A percentile compares a stretch with the other conserved stretches of the same genome.
phyloP scores from a whole-genome alignment of 768 basidiomycete species.

The Suillus subalutaceus region DNA sequence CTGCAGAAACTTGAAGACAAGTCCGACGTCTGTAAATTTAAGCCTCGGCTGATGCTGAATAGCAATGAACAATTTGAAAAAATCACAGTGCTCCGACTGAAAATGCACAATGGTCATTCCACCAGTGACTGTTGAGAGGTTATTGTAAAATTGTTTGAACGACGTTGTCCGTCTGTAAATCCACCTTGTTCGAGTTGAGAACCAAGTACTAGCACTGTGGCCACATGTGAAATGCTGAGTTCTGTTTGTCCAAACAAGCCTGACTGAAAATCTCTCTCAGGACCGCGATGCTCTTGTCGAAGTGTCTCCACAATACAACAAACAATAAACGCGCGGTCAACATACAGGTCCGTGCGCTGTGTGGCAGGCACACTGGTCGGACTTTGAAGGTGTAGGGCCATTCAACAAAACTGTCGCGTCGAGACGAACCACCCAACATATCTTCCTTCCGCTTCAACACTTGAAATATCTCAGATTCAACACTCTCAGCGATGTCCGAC shows the following conservation, averaged over 20 bases:
- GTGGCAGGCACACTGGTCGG: conserved; percentile 33
- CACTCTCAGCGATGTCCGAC: conserved; percentile 34
- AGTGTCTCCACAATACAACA: conserved; percentile 11
- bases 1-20: background rate
- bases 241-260: conserved; percentile 12
- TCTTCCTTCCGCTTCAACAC: conserved; percentile 33
- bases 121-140: background rate
- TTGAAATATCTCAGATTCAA: conserved; percentile 20
- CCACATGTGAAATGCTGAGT: conserved; percentile 8
- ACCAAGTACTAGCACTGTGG: background rate
- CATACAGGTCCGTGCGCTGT: conserved; percentile 39
- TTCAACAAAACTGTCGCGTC: conserved; percentile 43
- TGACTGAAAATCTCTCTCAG: conserved; percentile 8
- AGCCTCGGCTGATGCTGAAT: background rate
- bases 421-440: conserved; percentile 40
- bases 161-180: background rate
- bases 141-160: background rate
- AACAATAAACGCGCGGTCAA: conserved; percentile 27
- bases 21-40: background rate
- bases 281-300: conserved; percentile 8
- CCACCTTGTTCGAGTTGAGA: background rate
- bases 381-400: conserved; percentile 42
- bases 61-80: background rate
- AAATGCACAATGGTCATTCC: background rate
- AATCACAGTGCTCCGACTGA: background rate